phyloP scores from a whole-genome alignment of 441 rosid genomes.

The Brassica balearica region DNA sequence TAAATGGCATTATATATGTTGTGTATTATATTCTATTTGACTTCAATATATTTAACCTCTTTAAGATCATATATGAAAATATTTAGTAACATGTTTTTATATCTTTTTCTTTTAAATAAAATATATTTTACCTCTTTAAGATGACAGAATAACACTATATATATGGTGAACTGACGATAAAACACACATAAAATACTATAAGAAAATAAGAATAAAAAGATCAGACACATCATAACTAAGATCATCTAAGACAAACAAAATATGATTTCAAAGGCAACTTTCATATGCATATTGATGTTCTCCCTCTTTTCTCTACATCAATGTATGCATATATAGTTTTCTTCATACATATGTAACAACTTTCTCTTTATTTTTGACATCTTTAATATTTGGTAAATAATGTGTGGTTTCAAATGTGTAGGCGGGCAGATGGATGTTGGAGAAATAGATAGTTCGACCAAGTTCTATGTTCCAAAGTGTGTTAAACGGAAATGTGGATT shows the following conservation, averaged over 20 bases:
- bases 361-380: not conserved
- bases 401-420: slow-evolving; percentile 14
- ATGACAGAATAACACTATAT: not conserved
- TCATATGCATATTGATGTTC: slow-evolving; percentile 10
- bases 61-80: not conserved
- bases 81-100: not conserved
- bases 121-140: not conserved
- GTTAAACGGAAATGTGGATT: not conserved
- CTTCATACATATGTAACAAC: slow-evolving; percentile 11
- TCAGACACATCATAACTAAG: not conserved
- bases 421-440: slow-evolving; percentile 17
- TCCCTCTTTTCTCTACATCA: slow-evolving; percentile 26
- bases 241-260: not conserved
- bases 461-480: slow-evolving; percentile 2
- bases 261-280: slow-evolving; percentile 22
- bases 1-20: not conserved
- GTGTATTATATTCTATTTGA: not conserved
- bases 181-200: not conserved
- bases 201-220: not conserved
- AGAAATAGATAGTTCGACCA: slow-evolving; percentile 16
- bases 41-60: slow-evolving; percentile 4
- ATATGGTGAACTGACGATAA: not conserved
- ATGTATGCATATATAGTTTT: slow-evolving; percentile 24
- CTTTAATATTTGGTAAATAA: not conserved
- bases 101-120: not conserved